phyloP scores from a whole-genome alignment of 768 basidiomycete genomes.

The Trametes cinnabarina region DNA sequence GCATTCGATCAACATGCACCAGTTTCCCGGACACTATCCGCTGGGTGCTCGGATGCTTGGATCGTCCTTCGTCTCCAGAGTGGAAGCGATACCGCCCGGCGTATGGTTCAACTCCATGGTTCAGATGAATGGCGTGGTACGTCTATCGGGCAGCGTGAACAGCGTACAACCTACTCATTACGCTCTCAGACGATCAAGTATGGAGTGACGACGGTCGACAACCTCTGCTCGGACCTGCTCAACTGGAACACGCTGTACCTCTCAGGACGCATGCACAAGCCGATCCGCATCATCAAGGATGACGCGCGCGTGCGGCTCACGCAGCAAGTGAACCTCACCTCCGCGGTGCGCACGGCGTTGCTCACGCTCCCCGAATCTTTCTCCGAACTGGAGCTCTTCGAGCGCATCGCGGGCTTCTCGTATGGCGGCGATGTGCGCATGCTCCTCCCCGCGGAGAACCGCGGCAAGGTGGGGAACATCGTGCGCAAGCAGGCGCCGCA shows the following conservation, averaged over 20 bases:
- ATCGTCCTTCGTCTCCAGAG: conserved; percentile 71
- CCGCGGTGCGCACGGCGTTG: conserved; percentile 87
- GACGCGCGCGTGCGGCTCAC: conserved; percentile 90
- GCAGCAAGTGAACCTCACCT: conserved; percentile 90
- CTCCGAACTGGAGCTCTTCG: conserved; percentile 78
- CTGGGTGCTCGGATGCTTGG: conserved; percentile 84
- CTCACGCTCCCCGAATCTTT: conserved; percentile 83
- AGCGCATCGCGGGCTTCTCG: conserved; percentile 79
- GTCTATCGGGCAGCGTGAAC: conserved; percentile 31
- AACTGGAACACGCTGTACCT: conserved; percentile 94
- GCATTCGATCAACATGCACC: conserved; percentile 93
- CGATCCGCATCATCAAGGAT: conserved; percentile 88
- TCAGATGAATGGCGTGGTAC: conserved; percentile 77
- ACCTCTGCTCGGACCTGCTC: conserved; percentile 83
- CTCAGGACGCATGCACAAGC: conserved; percentile 97
- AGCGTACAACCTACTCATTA: not conserved
- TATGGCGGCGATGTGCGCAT: conserved; percentile 93
- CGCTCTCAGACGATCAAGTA: conserved; percentile 84
- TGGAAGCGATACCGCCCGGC: conserved; percentile 78
- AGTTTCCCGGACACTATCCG: conserved; percentile 89
- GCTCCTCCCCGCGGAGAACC: conserved; percentile 92
- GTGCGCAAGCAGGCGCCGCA: conserved; percentile 77
- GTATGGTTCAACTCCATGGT: conserved; percentile 97
- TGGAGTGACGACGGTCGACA: conserved; percentile 89
- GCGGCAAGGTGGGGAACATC: conserved; percentile 91